Conservation (phyloP, 192 early-diverging fungal genomes). For the Rhizophagus sp. region DNA sequence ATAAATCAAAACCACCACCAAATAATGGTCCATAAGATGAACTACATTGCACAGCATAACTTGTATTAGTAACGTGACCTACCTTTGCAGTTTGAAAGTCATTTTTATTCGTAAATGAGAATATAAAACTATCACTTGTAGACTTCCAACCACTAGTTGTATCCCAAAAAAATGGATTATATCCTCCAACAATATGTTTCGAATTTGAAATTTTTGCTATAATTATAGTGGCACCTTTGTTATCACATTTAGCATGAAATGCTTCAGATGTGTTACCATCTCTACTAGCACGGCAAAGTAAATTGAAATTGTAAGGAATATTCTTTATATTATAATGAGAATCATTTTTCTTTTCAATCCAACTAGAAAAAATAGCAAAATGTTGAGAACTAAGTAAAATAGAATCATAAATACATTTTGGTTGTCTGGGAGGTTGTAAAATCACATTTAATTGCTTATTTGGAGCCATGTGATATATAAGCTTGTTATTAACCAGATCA, state of each 20-base stretch:
- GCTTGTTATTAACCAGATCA: background rate
- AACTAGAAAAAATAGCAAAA: background rate
- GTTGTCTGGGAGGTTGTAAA: background rate
- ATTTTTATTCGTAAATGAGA: background rate
- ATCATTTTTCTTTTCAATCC: background rate
- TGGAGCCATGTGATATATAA: background rate
- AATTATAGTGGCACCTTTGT: background rate
- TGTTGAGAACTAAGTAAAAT: background rate
- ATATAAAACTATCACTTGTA: background rate
- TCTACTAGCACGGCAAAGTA: slow-evolving; percentile 7
- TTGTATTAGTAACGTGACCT: background rate
- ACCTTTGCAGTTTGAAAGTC: background rate
- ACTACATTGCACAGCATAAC: background rate
- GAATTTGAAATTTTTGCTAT: background rate
- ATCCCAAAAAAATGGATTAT: background rate
- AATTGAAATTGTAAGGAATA: background rate
- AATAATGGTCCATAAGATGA: background rate
- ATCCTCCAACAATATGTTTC: slow-evolving; percentile 3
- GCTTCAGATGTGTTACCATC: background rate
- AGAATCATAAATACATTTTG: background rate
- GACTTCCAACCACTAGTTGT: background rate
- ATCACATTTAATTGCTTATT: background rate
- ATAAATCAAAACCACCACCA: background rate
- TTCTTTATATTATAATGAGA: background rate
- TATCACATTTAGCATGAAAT: background rate